Conservation (phyloP, 1,139 yeast species). For the Saccharomyces hybrid region DNA sequence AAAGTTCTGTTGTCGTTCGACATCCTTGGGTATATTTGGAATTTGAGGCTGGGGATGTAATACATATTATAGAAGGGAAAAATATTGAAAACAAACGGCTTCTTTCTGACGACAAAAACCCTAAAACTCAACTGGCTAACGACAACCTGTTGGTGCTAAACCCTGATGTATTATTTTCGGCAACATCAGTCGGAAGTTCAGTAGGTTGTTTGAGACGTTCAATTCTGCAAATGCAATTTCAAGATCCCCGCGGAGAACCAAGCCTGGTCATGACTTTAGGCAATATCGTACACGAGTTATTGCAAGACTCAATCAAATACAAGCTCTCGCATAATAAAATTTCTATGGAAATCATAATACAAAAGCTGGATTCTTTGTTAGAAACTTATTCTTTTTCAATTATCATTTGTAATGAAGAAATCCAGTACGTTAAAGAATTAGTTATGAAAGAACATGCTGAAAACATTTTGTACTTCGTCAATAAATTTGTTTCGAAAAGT, state of each 20-base stretch:
- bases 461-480: conserved; percentile 59
- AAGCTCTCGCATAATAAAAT: conserved; percentile 29
- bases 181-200: conserved; percentile 76
- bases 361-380: conserved; percentile 42
- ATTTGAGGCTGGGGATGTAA: conserved; percentile 43
- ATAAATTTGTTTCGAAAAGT: conserved; percentile 34
- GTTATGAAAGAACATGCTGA: conserved; percentile 46
- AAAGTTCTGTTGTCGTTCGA: conserved; percentile 41
- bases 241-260: conserved; percentile 45
- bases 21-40: conserved; percentile 45
- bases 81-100: conserved; percentile 31
- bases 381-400: conserved; percentile 43
- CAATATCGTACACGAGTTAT: conserved; percentile 65
- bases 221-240: conserved; percentile 49
- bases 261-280: conserved; percentile 66
- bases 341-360: conserved; percentile 40
- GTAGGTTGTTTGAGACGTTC: conserved; percentile 66
- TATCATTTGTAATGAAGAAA: conserved; percentile 48
- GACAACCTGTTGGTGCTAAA: conserved; percentile 64
- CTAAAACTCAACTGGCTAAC: conserved; percentile 46
- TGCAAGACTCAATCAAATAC: conserved; percentile 58
- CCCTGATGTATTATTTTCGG: conserved; percentile 76
- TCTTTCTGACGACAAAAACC: conserved; percentile 27
- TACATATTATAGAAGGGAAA: conserved; percentile 50
- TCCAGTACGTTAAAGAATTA: conserved; percentile 40